Evolutionary conservation across 2,329 filamentous ascomycete species (phyloP), one percentile per base, ranked within the genome.

Genomic region (Cladosporium halotolerans): DNA sequence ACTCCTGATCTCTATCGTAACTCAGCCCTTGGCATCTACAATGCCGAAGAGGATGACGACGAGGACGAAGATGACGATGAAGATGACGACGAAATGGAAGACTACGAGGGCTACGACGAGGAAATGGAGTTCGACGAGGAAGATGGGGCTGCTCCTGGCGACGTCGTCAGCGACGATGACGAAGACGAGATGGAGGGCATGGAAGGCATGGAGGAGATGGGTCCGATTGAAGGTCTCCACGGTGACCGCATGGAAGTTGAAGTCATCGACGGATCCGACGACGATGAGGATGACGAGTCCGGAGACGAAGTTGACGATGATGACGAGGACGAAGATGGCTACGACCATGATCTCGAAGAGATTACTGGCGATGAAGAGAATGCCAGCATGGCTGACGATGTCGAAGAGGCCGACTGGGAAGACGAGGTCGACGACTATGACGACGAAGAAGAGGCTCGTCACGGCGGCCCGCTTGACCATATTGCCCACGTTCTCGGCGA

Each of bases 1-100:
- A 99, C 95, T 4, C 93, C 95, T 31, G 93, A 99, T 72, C 79
- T 99, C 16, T 97, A 96, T 74, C 87, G 95, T 50, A 96, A 97
- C 70, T 97, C 93, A 2, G 89, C 95, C 1, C 77, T 99, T 18
- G 92, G 93, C 46, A 95, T 97, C 84, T 84, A 96, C 50, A 86
- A 90, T 56, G 85, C 88, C 56, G 89, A 92, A 58, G 89, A 88
- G 33, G 87, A 89, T 32, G 84, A 53, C 23, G 51, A 47, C 13
- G 85, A 85, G 55, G 83, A 88, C 54, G 84, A 75, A 43, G 72
- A 76, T 18, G 72, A 70, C 45, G 67, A 72, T 57, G 78, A 82
- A 56, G 89, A 90, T 44, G 87, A 91, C 53, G 88, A 92, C 61
- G 89, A 93, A 62, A 93, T 96, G 88, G 95, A 96, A 61, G 88